Evolutionary conservation across 1,284 basidiomycete genomes (phyloP), one percentile per base, ranked within the genome.

Genomic region (Irpex rosettiformis): DNA sequence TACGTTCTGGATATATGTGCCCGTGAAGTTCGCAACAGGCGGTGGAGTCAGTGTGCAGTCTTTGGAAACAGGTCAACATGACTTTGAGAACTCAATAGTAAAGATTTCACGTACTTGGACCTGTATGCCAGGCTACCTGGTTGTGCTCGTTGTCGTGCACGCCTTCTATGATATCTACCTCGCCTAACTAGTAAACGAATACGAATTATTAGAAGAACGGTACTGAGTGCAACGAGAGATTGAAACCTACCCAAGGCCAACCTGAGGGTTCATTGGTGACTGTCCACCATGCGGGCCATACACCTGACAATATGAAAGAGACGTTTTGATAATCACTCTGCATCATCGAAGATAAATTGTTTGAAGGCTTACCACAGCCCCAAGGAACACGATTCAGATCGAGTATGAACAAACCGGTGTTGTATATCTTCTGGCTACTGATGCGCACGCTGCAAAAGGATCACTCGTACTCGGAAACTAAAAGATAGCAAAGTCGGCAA

Each of bases 111-210:
- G 16, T 67, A 81, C 83, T 80, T 60, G 79, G 73, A 37, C 70
- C 75, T 6, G 86, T 88, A 69, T 91, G 88, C 80, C 85, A 89
- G 47, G 89, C 84, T 47, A 89, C 81, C 70, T 91, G 88, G 65
- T 92, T 91, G 64, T 88, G 84, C 66, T 84, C 75, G 65, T 88
- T 88, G 61, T 86, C 84, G 65, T 90, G 86, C 6, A 90, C 87
- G 8, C 88, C 86, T 73, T 92, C 89, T 22, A 91, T 79, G 56
- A 93, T 87, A 70, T 93, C 90, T 37, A 93, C 89, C 73, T 93
- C 89, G 4, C 90, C 89, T 4, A 76, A 74, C 85, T 88, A 61
- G 16, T 30, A 53, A 58, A n/a, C 2, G 42, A 16, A 45, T 18
- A 16, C 7, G 7, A 2, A 18, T 45, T 11, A 18, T 11, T 18